phyloP scores from a whole-genome alignment of 2,329 filamentous ascomycete species.

The Periconia sp. region DNA sequence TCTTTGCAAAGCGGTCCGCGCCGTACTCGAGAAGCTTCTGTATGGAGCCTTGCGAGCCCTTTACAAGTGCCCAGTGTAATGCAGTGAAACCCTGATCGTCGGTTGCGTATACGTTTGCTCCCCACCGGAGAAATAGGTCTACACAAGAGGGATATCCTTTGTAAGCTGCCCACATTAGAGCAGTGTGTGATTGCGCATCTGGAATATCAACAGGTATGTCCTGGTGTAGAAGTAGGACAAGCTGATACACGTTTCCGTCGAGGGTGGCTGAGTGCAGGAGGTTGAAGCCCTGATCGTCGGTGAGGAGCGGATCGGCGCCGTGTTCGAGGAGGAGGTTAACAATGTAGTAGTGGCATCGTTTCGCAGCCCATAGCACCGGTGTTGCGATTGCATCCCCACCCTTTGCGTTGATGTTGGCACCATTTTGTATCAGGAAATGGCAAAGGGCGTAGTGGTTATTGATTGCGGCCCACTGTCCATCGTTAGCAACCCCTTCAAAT shows the following conservation, averaged over 20 bases:
- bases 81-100: conserved; percentile 95
- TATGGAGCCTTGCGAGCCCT: conserved; percentile 86
- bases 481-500: conserved; percentile 11
- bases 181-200: conserved; percentile 89
- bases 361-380: conserved; percentile 94
- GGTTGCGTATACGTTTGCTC: conserved; percentile 86
- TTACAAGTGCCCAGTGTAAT: conserved; percentile 94
- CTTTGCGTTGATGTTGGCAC: conserved; percentile 92
- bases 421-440: conserved; percentile 86
- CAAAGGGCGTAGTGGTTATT: conserved; percentile 99
- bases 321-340: conserved; percentile 90
- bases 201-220: conserved; percentile 92
- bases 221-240: conserved; percentile 90
- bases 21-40: conserved; percentile 96
- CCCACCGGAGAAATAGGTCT: conserved; percentile 91
- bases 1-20: conserved; percentile 89
- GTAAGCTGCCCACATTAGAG: conserved; percentile 98
- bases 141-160: conserved; percentile 94
- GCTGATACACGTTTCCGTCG: conserved; percentile 90
- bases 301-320: conserved; percentile 90
- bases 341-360: conserved; percentile 95
- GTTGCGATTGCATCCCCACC: conserved; percentile 95
- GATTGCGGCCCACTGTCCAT: conserved; percentile 88
- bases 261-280: conserved; percentile 96
- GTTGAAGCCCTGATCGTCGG: conserved; percentile 96